phyloP scores from a whole-genome alignment of 768 basidiomycete species.

The Boletus patriciae region DNA sequence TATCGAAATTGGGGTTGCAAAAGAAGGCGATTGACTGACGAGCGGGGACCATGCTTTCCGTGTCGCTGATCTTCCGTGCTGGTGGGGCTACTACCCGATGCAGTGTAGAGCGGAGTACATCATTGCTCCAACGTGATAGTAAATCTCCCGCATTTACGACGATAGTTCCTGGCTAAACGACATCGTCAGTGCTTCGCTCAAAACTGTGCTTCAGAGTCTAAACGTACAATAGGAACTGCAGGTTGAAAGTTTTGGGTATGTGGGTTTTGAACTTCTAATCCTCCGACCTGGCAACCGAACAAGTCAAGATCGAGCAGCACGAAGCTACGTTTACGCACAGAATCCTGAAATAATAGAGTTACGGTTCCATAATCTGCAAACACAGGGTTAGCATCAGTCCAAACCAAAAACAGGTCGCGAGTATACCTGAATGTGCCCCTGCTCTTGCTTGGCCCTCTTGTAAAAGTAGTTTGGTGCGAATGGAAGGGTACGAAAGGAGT shows the following conservation, averaged over 20 bases:
- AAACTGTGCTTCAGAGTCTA: slow-evolving; percentile 1
- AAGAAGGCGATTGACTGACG: slow-evolving; percentile 87
- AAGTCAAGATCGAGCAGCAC: background rate
- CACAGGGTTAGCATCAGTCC: background rate
- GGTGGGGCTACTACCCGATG: slow-evolving; percentile 81
- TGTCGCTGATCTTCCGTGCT: slow-evolving; percentile 45
- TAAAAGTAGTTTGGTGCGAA: slow-evolving; percentile 56
- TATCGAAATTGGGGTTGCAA: slow-evolving; percentile 75
- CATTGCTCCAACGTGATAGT: slow-evolving; percentile 81
- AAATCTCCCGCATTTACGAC: slow-evolving; percentile 84
- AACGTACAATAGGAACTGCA: slow-evolving; percentile 71
- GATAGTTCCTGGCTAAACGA: slow-evolving; percentile 67
- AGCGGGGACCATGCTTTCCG: slow-evolving; percentile 56
- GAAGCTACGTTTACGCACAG: slow-evolving; percentile 36
- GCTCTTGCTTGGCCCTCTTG: slow-evolving; percentile 74
- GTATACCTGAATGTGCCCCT: slow-evolving; percentile 73
- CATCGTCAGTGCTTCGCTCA: slow-evolving; percentile 1
- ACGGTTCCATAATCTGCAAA: slow-evolving; percentile 75
- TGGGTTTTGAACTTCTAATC: slow-evolving; percentile 79
- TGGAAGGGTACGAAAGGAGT: slow-evolving; percentile 78
- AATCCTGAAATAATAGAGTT: slow-evolving; percentile 79
- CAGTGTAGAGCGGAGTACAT: slow-evolving; percentile 73
- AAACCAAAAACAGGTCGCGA: background rate
- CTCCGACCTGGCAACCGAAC: slow-evolving; percentile 56
- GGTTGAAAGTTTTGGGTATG: slow-evolving; percentile 70